Evolutionary conservation across 768 basidiomycete species (phyloP), one percentile per base, ranked within the genome.

Genomic region (Tylopilus intermedius): DNA sequence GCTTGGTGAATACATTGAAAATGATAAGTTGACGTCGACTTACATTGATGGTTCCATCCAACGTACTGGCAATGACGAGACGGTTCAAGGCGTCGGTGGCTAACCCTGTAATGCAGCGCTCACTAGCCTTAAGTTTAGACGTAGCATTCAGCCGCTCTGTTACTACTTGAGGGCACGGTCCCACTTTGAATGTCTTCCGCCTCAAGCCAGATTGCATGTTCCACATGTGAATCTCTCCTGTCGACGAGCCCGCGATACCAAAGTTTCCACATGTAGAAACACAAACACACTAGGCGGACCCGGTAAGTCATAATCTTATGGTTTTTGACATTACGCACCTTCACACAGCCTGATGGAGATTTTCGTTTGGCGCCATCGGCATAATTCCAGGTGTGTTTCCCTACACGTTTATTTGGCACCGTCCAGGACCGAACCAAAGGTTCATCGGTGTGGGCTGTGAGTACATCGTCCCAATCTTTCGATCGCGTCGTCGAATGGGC

Each of bases 241-340:
- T 85, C 2, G 90, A 89, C 1, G 88, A 87, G 24, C 92, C 84
- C 4, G 83, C 91, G 10, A 98, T 68, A 27, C 89, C 91, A 65
- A 97, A 99, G 64, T 98, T 98, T 8, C 96, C 96, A 64, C 96
- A 99, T 0, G 91, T 88, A 4, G 94, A 88, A 18, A 97, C 88
- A 57, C 86, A 90, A 15, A 94, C 89, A 13, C 86, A 79, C 88
- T 90, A 58, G 7, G 26, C 21, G 8, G 14, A 37, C 35, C 24
- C 13, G 13, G 15, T 62, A 27, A 59, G 30, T 32, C 8, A 4
- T 18, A 26, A 1, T 14, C 4, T 0, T 15, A 21, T 10, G 27
- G 27, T 11, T 26, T 18, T n/a, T 14, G 35, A 51, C 50, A 10
- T 55, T 54, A 30, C 60, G 54, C 65, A 90, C 92, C 79, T 88